A percentile compares a stretch with the other conserved stretches of the same genome.
Conservation (phyloP, 2,329 filamentous ascomycete genomes). For the Sclerotinia subarctica region DNA sequence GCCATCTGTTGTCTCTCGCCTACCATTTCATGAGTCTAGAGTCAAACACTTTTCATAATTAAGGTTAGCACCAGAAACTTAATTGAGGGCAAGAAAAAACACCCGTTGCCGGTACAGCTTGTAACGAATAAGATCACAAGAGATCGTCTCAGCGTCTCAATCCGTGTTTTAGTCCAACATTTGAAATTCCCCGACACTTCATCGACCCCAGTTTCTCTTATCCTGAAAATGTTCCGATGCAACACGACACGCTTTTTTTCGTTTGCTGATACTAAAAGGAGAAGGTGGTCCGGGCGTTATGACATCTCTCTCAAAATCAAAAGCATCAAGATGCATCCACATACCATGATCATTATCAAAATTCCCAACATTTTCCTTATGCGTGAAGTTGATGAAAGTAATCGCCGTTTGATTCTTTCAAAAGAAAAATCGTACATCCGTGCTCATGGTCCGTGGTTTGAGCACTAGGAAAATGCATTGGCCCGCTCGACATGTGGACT, state of each 20-base stretch:
- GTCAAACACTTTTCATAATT: too few species aligned
- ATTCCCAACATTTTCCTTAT: too few species aligned
- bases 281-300: neutral
- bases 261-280: neutral
- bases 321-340: neutral
- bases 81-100: neutral
- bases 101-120: too few species aligned
- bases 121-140: neutral
- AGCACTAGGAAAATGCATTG: neutral
- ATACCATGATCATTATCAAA: neutral
- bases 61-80: too few species aligned
- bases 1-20: neutral
- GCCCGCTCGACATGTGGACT: neutral
- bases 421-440: neutral
- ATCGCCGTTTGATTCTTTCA: neutral
- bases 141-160: neutral
- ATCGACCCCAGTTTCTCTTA: neutral
- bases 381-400: neutral
- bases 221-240: neutral
- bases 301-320: neutral
- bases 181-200: neutral
- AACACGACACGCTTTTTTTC: neutral
- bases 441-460: neutral
- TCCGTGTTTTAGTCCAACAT: neutral
- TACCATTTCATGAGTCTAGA: neutral